These are phyloP conservation scores for Blastobotrys robertii DNA, from an alignment of 805 yeast species.

Conservation along the genomic window DNA sequence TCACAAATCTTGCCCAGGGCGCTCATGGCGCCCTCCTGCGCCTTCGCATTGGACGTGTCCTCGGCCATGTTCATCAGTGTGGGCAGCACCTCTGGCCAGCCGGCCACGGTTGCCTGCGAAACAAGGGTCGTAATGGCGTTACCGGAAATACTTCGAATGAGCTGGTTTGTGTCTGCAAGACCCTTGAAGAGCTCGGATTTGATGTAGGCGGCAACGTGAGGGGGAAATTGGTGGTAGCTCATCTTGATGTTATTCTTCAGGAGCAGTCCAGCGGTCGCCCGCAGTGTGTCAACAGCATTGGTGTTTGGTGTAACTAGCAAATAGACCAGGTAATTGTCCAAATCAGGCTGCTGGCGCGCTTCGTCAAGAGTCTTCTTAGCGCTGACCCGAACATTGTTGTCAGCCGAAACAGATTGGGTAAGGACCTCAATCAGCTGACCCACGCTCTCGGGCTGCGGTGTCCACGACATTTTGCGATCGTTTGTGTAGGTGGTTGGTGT, in stretches of 20 bases:
- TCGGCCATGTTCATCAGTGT: conserved; percentile 55
- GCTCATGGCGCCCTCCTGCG: conserved; percentile 68
- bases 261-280: conserved; percentile 84
- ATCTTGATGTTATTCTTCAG: conserved; percentile 62
- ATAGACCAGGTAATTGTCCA: conserved; percentile 68
- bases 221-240: conserved; percentile 22
- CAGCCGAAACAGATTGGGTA: conserved; percentile 59
- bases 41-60: conserved; percentile 34
- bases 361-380: conserved; percentile 68
- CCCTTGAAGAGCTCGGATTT: conserved; percentile 37
- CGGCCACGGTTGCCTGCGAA: conserved; percentile 49
- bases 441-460: conserved; percentile 52
- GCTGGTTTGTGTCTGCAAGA: conserved; percentile 41
- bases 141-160: conserved; percentile 82
- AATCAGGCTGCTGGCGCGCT: conserved; percentile 64
- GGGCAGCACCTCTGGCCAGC: conserved; percentile 70
- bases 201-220: conserved; percentile 35
- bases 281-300: conserved; percentile 40
- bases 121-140: conserved; percentile 80
- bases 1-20: conserved; percentile 86
- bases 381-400: conserved; percentile 41
- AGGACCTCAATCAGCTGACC: conserved; percentile 58
- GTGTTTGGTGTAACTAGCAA: conserved; percentile 49
- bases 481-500: no score
- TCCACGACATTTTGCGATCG: conserved; percentile 37